A percentile compares a stretch with the other conserved stretches of the same genome.
phyloP scores from a whole-genome alignment of 148 eudicot genomes.

The Rhododendron henanense region DNA sequence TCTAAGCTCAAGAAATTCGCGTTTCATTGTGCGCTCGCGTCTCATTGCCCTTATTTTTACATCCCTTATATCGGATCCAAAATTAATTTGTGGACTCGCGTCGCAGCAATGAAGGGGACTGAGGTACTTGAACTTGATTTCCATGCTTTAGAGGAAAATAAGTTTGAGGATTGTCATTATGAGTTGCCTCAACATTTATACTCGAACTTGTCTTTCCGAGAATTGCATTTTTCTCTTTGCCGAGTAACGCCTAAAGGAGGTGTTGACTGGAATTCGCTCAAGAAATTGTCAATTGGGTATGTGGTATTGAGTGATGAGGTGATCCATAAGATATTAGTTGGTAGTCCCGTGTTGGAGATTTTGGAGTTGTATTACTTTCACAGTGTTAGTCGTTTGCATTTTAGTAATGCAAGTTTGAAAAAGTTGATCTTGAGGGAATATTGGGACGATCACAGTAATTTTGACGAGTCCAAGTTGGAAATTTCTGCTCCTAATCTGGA shows the following conservation, averaged over 20 bases:
- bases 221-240: not conserved
- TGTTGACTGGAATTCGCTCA: not conserved
- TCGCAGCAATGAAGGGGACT: not conserved
- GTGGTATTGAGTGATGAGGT: not conserved
- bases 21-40: not conserved
- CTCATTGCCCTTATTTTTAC: too few species aligned
- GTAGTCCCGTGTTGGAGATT: conserved; percentile 6
- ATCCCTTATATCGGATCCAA: not conserved
- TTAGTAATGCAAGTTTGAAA: not conserved
- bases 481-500: not conserved
- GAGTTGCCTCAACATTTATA: not conserved
- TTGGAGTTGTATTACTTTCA: not conserved
- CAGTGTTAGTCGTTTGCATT: not conserved
- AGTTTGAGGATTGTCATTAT: not conserved
- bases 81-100: not conserved
- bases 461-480: not conserved
- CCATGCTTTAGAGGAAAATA: not conserved
- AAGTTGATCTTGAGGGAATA: not conserved
- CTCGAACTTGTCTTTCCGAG: not conserved
- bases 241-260: not conserved
- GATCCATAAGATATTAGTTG: not conserved
- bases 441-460: not conserved
- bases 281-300: not conserved
- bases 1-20: not conserved
- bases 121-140: not conserved